phyloP scores from a whole-genome alignment of 495 filamentous ascomycete genomes.

The Sordaria brevicollis region DNA sequence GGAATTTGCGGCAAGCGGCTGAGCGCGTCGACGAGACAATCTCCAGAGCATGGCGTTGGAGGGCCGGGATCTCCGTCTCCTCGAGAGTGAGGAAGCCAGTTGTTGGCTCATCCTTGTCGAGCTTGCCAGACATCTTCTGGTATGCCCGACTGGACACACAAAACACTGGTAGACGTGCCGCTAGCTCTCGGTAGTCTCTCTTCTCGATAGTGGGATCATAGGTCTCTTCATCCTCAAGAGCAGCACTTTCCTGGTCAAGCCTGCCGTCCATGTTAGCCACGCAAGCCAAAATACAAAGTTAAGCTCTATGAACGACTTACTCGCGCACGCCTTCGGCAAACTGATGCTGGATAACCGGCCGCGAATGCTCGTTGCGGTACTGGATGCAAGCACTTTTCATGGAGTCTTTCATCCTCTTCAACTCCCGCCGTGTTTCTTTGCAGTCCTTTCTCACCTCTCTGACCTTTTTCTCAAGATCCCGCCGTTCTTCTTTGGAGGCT shows the following conservation, averaged over 20 bases:
- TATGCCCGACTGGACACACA: constrained; percentile 50
- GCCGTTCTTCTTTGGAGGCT: constrained; percentile 8
- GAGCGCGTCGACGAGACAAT: constrained; percentile 30
- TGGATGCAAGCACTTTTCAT: constrained; percentile 35
- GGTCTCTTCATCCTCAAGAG: background rate
- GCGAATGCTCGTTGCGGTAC: constrained; percentile 44
- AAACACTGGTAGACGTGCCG: constrained; percentile 45
- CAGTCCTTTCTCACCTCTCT: background rate
- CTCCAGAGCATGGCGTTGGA: constrained; percentile 45
- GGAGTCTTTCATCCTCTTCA: constrained; percentile 22
- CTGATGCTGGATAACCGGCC: constrained; percentile 41
- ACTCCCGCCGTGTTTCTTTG: constrained; percentile 10
- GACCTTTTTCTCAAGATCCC: constrained; percentile 23
- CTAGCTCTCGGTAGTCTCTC: constrained; percentile 49
- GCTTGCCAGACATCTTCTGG: constrained; percentile 45
- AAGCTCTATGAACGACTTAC: too few relatives aligned
- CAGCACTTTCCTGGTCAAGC: constrained; percentile 10
- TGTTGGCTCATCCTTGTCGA: constrained; percentile 26
- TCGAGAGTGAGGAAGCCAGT: constrained; percentile 8
- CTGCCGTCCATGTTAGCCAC: too few relatives aligned
- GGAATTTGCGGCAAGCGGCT: constrained; percentile 8
- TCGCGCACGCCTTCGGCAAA: constrained; percentile 47
- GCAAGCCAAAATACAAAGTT: too few relatives aligned
- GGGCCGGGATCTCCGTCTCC: constrained; percentile 41
- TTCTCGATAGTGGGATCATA: constrained; percentile 24